Base-by-base conservation (phyloP, 345 rosid species). In the Ceriops tagal region DNA sequence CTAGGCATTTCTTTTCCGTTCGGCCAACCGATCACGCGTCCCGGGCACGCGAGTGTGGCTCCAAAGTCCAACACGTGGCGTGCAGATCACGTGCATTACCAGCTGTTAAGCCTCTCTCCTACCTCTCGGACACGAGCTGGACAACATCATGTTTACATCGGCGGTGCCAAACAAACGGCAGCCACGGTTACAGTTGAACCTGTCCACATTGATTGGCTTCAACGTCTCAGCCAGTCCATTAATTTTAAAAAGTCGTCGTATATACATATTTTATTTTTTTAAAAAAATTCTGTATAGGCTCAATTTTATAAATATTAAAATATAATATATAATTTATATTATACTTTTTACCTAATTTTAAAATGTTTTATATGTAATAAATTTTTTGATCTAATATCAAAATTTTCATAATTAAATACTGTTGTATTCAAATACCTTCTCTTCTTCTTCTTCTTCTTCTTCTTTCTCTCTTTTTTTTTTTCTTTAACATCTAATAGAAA, bases 161-260 rank as follows among this genome's bases (percentile, higher is more conserved):
- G 63, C 79, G 81, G 79, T 76, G 86, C 74, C 78, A 32, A 58
- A 22, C 64, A 8, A 8, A 49, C 58, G 1, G 8, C 11, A 31
- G 66, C 68, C 78, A 75, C 76, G 77, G 72, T 75, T 5, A 22
- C 64, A 35, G 58, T 19, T 55, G 65, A 34, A 27, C 3, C 27
- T 5, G 6, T 15, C 10, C 19, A 2, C 30, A 53, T 69, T 1
- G 26, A 35, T 46, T 63, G 65, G 58, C 78, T 69, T 66, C 1
- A 70, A 77, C 67, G 56, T 66, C 57, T 39, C 6, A 69, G 16
- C 0, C 49, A 13, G 49, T 18, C 49, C 18, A 13, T 43, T 24
- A 10, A 21, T 3, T 24, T 24, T 3, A 24, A 21, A 22, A 4
- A 11, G 22, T 20, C 13, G 2, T 9, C 22, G 2, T 55, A n/a